These are phyloP conservation scores for Fraxinus floribunda DNA, from an alignment of 305 asterid species.

Conservation along the genomic window DNA sequence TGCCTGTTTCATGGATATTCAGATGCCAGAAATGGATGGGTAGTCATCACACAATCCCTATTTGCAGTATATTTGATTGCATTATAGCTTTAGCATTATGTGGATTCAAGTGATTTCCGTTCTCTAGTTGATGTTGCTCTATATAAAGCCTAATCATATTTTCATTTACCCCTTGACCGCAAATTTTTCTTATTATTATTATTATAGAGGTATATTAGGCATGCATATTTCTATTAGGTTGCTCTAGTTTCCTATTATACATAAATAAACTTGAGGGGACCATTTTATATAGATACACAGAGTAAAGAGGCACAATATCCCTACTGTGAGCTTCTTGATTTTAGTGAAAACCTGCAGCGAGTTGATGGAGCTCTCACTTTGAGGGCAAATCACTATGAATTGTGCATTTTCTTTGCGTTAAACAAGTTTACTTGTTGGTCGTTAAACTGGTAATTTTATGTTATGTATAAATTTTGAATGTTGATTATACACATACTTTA, in stretches of 20 bases:
- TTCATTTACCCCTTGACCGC: background rate
- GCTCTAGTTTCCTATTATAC: background rate
- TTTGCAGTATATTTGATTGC: background rate
- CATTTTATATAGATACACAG: background rate
- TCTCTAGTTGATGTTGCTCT: background rate
- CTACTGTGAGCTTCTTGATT: background rate
- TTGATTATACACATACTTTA: background rate
- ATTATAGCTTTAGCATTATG: background rate
- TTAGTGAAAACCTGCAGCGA: background rate
- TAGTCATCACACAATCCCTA: slow-evolving; percentile 26
- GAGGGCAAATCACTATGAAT: background rate
- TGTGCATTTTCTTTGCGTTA: background rate
- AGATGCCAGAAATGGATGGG: slow-evolving; percentile 99
- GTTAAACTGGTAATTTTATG: background rate
- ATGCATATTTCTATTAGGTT: background rate
- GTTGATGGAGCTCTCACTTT: background rate
- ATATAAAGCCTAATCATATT: background rate
- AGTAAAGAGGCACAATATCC: background rate
- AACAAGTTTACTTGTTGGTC: background rate
- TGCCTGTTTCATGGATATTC: slow-evolving; percentile 99
- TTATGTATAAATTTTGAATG: background rate
- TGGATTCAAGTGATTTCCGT: background rate
- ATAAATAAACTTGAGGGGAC: background rate
- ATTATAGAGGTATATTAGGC: background rate
- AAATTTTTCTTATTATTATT: background rate